These are phyloP conservation scores for Multifurca ochricompacta DNA, from an alignment of 768 basidiomycete species.

Conservation along the genomic window DNA sequence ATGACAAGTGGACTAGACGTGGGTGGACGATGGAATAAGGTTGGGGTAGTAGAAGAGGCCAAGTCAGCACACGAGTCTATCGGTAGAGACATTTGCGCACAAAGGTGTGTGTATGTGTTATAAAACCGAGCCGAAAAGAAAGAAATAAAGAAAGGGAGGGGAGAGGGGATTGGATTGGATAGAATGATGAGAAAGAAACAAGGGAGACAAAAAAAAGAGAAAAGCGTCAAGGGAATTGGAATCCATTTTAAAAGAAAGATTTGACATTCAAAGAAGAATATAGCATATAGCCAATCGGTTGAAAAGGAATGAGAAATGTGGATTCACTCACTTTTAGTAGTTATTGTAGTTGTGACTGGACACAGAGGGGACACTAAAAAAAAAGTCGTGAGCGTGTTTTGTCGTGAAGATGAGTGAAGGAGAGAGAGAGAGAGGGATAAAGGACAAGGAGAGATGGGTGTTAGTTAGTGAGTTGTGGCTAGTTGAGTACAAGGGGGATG, in stretches of 20 bases:
- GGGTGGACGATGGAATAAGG: slow-evolving; percentile 18
- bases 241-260: not conserved
- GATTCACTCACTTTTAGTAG: slow-evolving; percentile 29
- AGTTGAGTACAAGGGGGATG: no score
- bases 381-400: slow-evolving; percentile 21
- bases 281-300: not conserved
- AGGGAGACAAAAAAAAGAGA: no score
- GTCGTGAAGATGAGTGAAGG: slow-evolving; percentile 32
- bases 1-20: slow-evolving; percentile 23
- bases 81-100: slow-evolving; percentile 1
- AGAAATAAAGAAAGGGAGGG: not conserved
- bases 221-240: not conserved
- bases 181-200: not conserved
- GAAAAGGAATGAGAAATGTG: not conserved
- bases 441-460: slow-evolving; percentile 30
- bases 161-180: not conserved
- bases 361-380: slow-evolving; percentile 14
- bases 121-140: not conserved
- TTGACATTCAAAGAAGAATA: slow-evolving; percentile 8
- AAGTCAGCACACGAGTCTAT: slow-evolving; percentile 13
- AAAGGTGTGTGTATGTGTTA: not conserved
- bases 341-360: no score
- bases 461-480: slow-evolving; percentile 21
- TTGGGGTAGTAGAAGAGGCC: slow-evolving; percentile 13
- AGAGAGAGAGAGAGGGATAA: slow-evolving; percentile 22